Percentiles rank a stretch among this genome's conserved stretches.
Evolutionary conservation across 2,329 filamentous ascomycete genomes (phyloP).

Genomic region (Sphaerostilbella broomeana): DNA sequence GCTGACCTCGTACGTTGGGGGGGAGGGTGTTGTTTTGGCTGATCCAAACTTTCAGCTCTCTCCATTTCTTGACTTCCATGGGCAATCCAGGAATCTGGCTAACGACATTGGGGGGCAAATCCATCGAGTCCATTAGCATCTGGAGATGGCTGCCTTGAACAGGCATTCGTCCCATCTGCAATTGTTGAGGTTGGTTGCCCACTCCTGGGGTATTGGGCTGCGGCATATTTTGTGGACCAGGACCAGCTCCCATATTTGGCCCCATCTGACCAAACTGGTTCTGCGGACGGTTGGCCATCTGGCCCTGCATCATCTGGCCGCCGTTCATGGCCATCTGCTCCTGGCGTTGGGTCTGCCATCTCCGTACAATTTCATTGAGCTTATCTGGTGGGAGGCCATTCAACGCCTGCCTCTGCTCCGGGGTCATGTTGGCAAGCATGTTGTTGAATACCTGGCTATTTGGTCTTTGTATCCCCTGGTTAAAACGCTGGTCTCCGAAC

Average conservation of each 20-base stretch:
- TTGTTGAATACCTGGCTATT: constrained; percentile 35
- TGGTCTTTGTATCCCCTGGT: constrained; percentile 43
- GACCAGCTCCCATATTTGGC: constrained; percentile 24
- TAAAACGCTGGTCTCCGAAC: constrained; percentile 49
- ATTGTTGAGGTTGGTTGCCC: constrained; percentile 21
- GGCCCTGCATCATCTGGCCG: constrained; percentile 25
- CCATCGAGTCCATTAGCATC: constrained; percentile 42
- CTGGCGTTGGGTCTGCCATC: constrained; percentile 38
- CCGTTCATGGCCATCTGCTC: constrained; percentile 28
- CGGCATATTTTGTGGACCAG: constrained; percentile 26
- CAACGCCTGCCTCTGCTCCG: constrained; percentile 41
- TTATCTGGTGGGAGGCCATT: constrained; percentile 41
- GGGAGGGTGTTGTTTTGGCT: constrained; percentile 30
- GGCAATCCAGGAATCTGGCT: constrained; percentile 28
- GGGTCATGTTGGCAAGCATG: constrained; percentile 39
- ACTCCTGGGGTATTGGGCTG: constrained; percentile 23
- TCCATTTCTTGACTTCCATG: constrained; percentile 43
- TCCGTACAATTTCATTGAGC: constrained; percentile 44
- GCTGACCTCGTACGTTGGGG: constrained; percentile 25
- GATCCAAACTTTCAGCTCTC: constrained; percentile 39
- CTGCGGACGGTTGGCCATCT: constrained; percentile 27
- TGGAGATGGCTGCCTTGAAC: constrained; percentile 29
- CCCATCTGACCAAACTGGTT: constrained; percentile 28
- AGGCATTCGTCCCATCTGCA: constrained; percentile 23
- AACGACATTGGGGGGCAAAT: constrained; percentile 35